Evolutionary conservation across 768 basidiomycete species (phyloP), one percentile per base, ranked within the genome.

Genomic region (Lepiota venenata): DNA sequence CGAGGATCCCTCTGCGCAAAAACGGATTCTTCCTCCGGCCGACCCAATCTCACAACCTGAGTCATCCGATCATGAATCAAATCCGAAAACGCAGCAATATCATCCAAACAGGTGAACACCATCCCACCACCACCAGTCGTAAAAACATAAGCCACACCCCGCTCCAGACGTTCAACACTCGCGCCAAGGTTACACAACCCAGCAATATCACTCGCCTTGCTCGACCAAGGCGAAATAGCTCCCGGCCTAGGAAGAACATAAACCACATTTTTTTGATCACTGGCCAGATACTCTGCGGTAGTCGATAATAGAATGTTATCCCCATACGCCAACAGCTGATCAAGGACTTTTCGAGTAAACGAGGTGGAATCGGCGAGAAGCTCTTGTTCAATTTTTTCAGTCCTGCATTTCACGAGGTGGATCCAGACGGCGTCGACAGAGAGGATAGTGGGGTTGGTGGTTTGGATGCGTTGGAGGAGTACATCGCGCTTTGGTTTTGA

Each of bases 201-300:
- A 18, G 95, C 82, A 52, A 99, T 98, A 66, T 99, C 95, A 0
- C 96, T 98, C 2, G 97, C 96, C 72, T 99, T 99, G 70, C 91
- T 96, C 4, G 96, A 98, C 97, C 97, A 99, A 2, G 97, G 95
- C 3, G 96, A 98, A 63, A 98, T 88, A 3, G 95, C 94, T 3
- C 96, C 95, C 7, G 84, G 78, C 55, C 95, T 75, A 10, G 95
- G 95, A 5, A 89, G 72, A 38, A 97, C 84, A 66, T 84, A 96
- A 39, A 84, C 71, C 10, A 85, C 72, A 46, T 82, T 80, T 22
- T 58, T 59, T n/a, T n/a, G n/a, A 9, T 65, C 64, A 15, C 64
- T 63, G 47, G 74, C 62, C n/a, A 73, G 64, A 22, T 68, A 63
- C 18, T 66, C 58, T 10, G 66, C 58, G 0, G 85, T 85, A 6